These are phyloP conservation scores for Spencermartinsiella europaea DNA, from an alignment of 805 yeast genomes.

Conservation along the genomic window DNA sequence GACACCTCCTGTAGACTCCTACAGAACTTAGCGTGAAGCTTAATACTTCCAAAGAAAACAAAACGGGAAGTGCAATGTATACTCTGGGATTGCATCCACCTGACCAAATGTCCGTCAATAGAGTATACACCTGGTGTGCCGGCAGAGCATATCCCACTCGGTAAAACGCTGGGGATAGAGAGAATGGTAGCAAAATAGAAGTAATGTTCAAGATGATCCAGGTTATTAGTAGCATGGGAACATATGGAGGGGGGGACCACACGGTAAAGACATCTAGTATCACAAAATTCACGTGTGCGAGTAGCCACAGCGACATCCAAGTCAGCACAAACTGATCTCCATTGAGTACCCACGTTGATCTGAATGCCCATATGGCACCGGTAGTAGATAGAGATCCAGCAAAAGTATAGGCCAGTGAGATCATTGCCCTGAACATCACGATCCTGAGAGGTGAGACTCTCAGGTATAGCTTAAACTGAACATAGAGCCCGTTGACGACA, in stretches of 20 bases:
- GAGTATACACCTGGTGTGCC: slow-evolving; percentile 6
- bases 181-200: slow-evolving; percentile 7
- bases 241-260: slow-evolving; percentile 5
- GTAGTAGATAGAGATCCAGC: slow-evolving; percentile 5
- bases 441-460: not conserved
- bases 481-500: slow-evolving; percentile 3
- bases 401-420: not conserved
- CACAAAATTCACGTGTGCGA: not conserved
- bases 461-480: not conserved
- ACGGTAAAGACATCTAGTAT: slow-evolving; percentile 2
- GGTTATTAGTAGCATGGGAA: slow-evolving; percentile 7
- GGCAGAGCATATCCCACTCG: slow-evolving; percentile 15
- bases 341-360: slow-evolving; percentile 11
- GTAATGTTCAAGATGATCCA: slow-evolving; percentile 10
- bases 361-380: slow-evolving; percentile 15
- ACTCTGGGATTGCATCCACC: slow-evolving; percentile 8
- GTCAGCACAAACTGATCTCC: slow-evolving; percentile 14
- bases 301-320: slow-evolving; percentile 13
- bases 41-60: slow-evolving; percentile 8
- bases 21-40: not conserved
- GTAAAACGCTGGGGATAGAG: slow-evolving; percentile 10
- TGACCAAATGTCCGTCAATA: slow-evolving; percentile 13
- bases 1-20: not conserved
- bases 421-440: not conserved
- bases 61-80: slow-evolving; percentile 12